Evolutionary conservation across 345 rosid genomes (phyloP), one percentile per base, ranked within the genome.

Genomic region (Psidium guajava): DNA sequence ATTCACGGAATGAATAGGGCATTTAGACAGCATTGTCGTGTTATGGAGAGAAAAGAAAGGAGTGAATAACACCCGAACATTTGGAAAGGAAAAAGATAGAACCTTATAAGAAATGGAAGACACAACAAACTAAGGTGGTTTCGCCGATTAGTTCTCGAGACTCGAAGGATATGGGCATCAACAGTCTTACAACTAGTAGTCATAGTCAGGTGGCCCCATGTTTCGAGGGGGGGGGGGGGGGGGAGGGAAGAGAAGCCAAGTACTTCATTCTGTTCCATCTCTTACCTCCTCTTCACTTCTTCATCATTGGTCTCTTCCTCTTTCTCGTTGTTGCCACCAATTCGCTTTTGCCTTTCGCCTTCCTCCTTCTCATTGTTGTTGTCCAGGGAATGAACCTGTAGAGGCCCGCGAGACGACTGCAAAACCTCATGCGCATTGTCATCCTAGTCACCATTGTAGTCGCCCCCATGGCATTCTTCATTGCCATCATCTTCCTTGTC

Each of bases 401-500:
- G 81, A 77, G 53, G 53, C 82, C 82, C 6, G 6, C 14, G 51
- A n/a, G 82, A 77, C 14, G 81, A n/a, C 82, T 89, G 92, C n/a
- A 42, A 90, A 44, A 86, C 89, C 1, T 83, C 82, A 0, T 84
- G 82, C 14, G 82, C 90, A 0, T 85, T 86, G 8, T 85, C 88
- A 12, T 87, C 90, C 11, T 69, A 86, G 8, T 84, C 87, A 1
- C 85, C 89, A 2, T 84, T 14, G 25, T 77, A 44, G 6, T 27
- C 25, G 25, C 49, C 82, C 11, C 42, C 50, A 50, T 87, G 91
- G 11, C 85, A 87, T 27, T 92, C 94, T 6, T 89, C 92, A 8
- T 88, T 92, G 14, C 88, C 93, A 5, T 87, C 93, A 2, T 87
- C 98, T 1, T 91, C 95, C 0, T 86, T 92, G 0, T 89, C 92